phyloP scores from a whole-genome alignment of 495 filamentous ascomycete genomes.

The Penicillium lividum region DNA sequence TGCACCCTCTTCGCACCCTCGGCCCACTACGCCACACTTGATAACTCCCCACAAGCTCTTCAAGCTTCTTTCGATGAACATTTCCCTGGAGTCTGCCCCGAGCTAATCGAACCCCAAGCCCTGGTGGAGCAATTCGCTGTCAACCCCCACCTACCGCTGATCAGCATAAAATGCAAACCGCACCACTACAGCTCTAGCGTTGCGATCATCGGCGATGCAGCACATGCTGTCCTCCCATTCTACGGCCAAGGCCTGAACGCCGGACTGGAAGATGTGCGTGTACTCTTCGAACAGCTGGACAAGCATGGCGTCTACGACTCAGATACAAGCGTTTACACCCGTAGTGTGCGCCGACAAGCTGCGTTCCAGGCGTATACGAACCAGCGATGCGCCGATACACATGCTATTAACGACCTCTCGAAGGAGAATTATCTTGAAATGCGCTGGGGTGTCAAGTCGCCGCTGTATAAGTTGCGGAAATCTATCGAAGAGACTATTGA shows the following conservation, averaged over 20 bases:
- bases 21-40: conserved; percentile 50
- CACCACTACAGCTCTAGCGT: conserved; percentile 77
- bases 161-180: conserved; percentile 87
- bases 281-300: conserved; percentile 75
- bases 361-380: conserved; percentile 75
- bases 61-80: conserved; percentile 72
- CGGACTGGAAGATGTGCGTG: conserved; percentile 79
- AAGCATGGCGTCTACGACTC: conserved; percentile 54
- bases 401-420: conserved; percentile 91
- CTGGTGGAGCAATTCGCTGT: conserved; percentile 68
- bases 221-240: conserved; percentile 97
- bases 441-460: conserved; percentile 75
- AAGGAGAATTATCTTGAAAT: conserved; percentile 93
- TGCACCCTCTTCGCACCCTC: conserved; percentile 89
- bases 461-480: conserved; percentile 76
- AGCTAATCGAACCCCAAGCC: conserved; percentile 69
- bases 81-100: conserved; percentile 83
- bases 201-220: conserved; percentile 90
- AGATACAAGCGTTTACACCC: conserved; percentile 34
- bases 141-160: conserved; percentile 89
- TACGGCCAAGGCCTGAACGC: conserved; percentile 90
- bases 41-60: conserved; percentile 55
- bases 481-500: conserved; percentile 80
- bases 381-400: conserved; percentile 71
- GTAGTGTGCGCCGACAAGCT: conserved; percentile 41